A percentile compares a stretch with the other conserved stretches of the same genome.
Conservation (phyloP, 2,329 filamentous ascomycete genomes). For the Cladobotryum protrusum region DNA sequence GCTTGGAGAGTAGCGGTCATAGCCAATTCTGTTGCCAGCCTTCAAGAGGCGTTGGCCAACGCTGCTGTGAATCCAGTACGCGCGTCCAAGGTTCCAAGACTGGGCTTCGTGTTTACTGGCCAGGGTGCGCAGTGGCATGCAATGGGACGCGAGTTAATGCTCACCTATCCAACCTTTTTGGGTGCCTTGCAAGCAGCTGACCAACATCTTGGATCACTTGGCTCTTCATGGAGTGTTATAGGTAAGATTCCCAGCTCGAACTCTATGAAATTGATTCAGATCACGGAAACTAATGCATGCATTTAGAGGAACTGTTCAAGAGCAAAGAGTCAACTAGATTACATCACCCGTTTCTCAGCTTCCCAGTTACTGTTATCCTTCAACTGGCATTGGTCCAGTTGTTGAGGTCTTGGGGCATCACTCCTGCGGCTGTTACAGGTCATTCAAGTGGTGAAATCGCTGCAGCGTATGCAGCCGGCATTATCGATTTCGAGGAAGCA, state of each 20-base stretch:
- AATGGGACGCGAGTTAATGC: slow-evolving; percentile 21
- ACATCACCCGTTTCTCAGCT: not conserved
- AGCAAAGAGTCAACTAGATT: not conserved
- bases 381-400: slow-evolving; percentile 5
- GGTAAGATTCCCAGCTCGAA: not conserved
- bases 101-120: slow-evolving; percentile 24
- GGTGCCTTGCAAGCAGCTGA: not conserved
- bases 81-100: not conserved
- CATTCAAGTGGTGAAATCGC: slow-evolving; percentile 9
- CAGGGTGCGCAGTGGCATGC: slow-evolving; percentile 27
- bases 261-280: too few species aligned
- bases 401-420: not conserved
- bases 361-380: not conserved
- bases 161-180: not conserved
- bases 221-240: not conserved
- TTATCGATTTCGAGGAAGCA: not conserved
- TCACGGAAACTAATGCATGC: too few species aligned
- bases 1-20: not conserved
- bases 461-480: slow-evolving; percentile 4
- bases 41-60: slow-evolving; percentile 7
- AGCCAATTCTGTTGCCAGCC: not conserved
- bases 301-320: not conserved
- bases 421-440: not conserved
- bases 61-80: not conserved
- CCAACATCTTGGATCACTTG: not conserved